Conservation (phyloP, 1,284 basidiomycete species). For the Mycena citricolor region DNA sequence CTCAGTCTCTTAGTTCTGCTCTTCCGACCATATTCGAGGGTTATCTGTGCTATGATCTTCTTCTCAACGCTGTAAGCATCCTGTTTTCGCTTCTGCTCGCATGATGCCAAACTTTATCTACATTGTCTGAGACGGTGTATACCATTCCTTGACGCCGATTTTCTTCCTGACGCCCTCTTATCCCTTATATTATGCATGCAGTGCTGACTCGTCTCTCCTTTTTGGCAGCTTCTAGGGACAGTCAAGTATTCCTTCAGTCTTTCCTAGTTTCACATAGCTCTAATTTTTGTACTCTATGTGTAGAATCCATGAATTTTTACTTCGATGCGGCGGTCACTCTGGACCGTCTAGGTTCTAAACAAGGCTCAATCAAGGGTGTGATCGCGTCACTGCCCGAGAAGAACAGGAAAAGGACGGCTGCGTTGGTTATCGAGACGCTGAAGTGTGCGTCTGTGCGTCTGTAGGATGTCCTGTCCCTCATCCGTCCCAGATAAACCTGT, state of each 20-base stretch:
- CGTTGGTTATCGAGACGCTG: slow-evolving; percentile 86
- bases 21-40: too few species aligned
- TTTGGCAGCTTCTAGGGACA: slow-evolving; percentile 10
- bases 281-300: slow-evolving; percentile 34
- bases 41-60: not conserved
- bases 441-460: slow-evolving; percentile 67
- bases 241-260: not conserved
- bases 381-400: slow-evolving; percentile 72
- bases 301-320: slow-evolving; percentile 85
- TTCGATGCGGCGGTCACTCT: slow-evolving; percentile 82
- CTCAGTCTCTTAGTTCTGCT: slow-evolving; percentile 6
- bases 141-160: slow-evolving; percentile 45
- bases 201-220: slow-evolving; percentile 11
- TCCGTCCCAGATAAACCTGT: slow-evolving; percentile 65
- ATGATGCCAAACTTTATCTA: slow-evolving; percentile 74
- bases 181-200: slow-evolving; percentile 11
- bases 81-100: slow-evolving; percentile 13
- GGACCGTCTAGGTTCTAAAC: slow-evolving; percentile 81
- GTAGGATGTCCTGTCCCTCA: slow-evolving; percentile 5
- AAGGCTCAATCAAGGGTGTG: slow-evolving; percentile 83
- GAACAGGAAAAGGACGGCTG: slow-evolving; percentile 74
- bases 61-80: slow-evolving; percentile 23
- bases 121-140: slow-evolving; percentile 72
- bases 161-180: slow-evolving; percentile 35
- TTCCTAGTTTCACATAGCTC: not conserved